Evolutionary conservation across 345 rosid species (phyloP).

Genomic region (Trapa incisa): DNA sequence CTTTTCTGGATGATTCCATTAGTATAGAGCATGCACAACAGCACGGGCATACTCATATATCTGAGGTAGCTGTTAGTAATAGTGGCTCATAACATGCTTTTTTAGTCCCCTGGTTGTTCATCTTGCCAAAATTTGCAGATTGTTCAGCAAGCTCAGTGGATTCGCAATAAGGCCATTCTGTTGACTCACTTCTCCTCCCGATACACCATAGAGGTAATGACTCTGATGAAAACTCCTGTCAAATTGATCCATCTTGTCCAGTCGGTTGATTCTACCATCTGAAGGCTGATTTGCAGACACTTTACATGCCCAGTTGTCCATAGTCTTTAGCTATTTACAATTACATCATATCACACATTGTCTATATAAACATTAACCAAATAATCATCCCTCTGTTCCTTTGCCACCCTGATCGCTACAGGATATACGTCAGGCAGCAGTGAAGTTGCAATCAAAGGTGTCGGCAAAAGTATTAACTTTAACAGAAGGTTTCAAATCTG

Average conservation of each 20-base stretch:
- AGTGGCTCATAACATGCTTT: not conserved
- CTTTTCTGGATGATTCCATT: conserved; percentile 62
- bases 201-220: conserved; percentile 63
- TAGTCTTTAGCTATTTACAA: not conserved
- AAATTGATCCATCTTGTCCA: not conserved
- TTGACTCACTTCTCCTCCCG: conserved; percentile 91
- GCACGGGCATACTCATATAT: conserved; percentile 79
- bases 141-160: conserved; percentile 78
- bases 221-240: not conserved
- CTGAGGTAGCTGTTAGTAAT: conserved; percentile 36
- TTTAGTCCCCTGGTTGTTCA: not conserved
- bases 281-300: not conserved
- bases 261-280: not conserved
- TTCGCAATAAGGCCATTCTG: conserved; percentile 58
- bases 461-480: conserved; percentile 81
- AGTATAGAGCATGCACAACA: conserved; percentile 65
- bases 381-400: not conserved
- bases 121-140: conserved; percentile 36
- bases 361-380: not conserved
- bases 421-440: conserved; percentile 70
- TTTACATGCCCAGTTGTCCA: not conserved
- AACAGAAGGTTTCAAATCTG: conserved; percentile 87
- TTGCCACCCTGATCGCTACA: conserved; percentile 16
- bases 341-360: not conserved
- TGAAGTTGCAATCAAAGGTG: conserved; percentile 65